phyloP scores from a whole-genome alignment of 1,284 basidiomycete species.

The Apiotrichum domesticum region DNA sequence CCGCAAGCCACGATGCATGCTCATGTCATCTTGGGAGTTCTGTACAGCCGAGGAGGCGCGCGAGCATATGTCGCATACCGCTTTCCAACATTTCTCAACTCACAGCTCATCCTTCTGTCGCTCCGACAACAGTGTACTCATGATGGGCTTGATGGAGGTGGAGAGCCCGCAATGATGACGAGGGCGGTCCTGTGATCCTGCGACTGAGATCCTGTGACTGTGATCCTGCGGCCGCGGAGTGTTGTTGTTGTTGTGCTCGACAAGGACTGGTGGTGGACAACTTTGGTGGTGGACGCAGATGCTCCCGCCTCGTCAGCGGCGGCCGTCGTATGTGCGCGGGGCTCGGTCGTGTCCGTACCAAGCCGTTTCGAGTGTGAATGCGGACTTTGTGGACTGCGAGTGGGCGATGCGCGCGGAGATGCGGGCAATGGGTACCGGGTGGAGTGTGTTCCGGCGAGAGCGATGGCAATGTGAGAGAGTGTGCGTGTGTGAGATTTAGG shows the following conservation, averaged over 20 bases:
- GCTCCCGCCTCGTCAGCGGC: conserved; percentile 6
- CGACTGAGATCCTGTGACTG: too few relatives aligned
- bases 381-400: neutral
- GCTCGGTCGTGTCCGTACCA: conserved; percentile 1
- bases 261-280: neutral
- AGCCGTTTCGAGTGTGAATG: neutral
- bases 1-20: neutral
- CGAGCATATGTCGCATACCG: too few relatives aligned
- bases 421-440: too few relatives aligned
- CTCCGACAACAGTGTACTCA: conserved; percentile 54
- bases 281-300: neutral
- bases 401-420: neutral
- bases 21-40: neutral
- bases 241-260: too few relatives aligned
- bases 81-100: conserved; percentile 31
- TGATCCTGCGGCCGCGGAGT: too few relatives aligned
- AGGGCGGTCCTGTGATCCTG: too few relatives aligned
- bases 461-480: too few relatives aligned
- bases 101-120: conserved; percentile 78
- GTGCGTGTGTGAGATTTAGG: neutral
- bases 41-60: neutral
- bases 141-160: too few relatives aligned
- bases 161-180: too few relatives aligned
- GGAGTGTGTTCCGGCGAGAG: too few relatives aligned
- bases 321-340: neutral